Percentiles rank a stretch among this genome's conserved stretches.
Conservation (phyloP, 768 basidiomycete genomes). For the Leccinum fibrillosum region DNA sequence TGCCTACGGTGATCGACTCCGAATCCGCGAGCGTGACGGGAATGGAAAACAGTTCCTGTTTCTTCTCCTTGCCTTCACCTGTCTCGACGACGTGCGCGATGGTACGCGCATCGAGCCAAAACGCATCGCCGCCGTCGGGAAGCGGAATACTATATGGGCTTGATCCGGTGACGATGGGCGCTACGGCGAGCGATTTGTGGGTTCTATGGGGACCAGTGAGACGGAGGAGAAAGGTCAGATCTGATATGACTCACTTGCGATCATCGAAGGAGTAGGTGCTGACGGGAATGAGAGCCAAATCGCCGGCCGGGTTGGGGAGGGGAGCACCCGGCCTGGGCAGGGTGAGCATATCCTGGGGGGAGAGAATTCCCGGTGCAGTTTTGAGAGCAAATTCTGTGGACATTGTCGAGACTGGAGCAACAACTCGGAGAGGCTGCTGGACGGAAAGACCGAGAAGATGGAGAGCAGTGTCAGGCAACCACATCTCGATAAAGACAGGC, state of each 20-base stretch:
- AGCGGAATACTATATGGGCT: constrained; percentile 57
- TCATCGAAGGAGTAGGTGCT: constrained; percentile 71
- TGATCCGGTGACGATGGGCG: constrained; percentile 50
- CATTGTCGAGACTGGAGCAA: constrained; percentile 25
- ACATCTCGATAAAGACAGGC: background rate
- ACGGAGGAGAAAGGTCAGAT: background rate
- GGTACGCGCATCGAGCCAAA: constrained; percentile 76
- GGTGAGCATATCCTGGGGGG: constrained; percentile 68
- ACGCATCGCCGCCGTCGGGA: constrained; percentile 65
- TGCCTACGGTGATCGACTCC: constrained; percentile 32
- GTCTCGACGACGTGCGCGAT: constrained; percentile 63
- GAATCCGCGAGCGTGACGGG: constrained; percentile 44
- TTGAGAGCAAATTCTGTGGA: constrained; percentile 53
- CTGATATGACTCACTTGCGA: constrained; percentile 54
- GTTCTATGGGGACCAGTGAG: constrained; percentile 44
- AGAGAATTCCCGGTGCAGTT: constrained; percentile 56
- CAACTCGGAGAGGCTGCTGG: constrained; percentile 44
- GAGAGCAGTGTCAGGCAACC: background rate
- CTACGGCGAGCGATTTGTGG: constrained; percentile 62
- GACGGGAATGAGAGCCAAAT: constrained; percentile 63
- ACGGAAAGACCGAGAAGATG: constrained; percentile 50
- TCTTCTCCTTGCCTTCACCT: constrained; percentile 44
- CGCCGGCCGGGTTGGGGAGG: constrained; percentile 63
- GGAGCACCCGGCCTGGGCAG: constrained; percentile 66
- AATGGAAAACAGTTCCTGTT: constrained; percentile 57